These are phyloP conservation scores for Neopestalotiopsis clavispora DNA, from an alignment of 2,329 filamentous ascomycete genomes.

Conservation along the genomic window DNA sequence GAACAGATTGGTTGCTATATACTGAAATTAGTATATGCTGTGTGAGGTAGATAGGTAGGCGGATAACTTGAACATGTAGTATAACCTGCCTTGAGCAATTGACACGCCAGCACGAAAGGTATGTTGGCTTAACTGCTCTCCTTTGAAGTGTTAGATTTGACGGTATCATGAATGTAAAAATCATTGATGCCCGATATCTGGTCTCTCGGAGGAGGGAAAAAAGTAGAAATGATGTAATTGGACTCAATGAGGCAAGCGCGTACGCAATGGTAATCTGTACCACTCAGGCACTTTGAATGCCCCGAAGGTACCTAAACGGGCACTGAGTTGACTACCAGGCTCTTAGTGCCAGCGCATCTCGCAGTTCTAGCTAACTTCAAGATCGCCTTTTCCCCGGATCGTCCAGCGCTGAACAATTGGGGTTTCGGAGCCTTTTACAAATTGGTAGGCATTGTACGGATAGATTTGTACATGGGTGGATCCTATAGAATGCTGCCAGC, in stretches of 20 bases:
- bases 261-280: not conserved
- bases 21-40: no score
- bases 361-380: conserved; percentile 4
- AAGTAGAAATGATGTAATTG: not conserved
- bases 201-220: not conserved
- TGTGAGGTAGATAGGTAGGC: no score
- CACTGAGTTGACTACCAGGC: not conserved
- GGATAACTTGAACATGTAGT: no score
- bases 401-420: not conserved
- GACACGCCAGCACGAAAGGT: no score
- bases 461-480: conserved; percentile 22
- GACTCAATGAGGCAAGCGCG: not conserved
- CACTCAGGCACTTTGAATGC: not conserved
- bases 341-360: conserved; percentile 12
- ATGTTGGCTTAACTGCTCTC: no score
- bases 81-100: no score
- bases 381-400: not conserved
- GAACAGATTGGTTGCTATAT: no score
- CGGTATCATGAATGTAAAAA: no score
- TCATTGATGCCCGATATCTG: no score
- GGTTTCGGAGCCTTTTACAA: conserved; percentile 14
- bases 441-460: conserved; percentile 8
- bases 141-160: no score
- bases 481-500: conserved; percentile 39
- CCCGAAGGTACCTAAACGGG: not conserved